Percentiles rank a stretch among this genome's conserved stretches.
Conservation (phyloP, 495 filamentous ascomycete species). For the Letharia lupina region DNA sequence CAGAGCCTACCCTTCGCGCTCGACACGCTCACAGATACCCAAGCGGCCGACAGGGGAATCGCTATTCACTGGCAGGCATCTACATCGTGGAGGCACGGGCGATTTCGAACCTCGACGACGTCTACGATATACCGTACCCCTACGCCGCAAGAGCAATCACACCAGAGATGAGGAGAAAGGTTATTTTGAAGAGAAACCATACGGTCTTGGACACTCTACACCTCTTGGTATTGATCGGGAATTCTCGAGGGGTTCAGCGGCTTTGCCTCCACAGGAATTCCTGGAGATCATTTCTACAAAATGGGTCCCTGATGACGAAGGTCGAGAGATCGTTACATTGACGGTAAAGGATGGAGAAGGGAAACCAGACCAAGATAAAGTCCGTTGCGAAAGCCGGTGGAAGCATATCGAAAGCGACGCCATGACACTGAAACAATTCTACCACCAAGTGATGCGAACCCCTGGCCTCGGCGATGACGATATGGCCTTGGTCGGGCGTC, state of each 20-base stretch:
- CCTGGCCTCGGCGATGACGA: slow-evolving; percentile 14
- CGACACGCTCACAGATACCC: neutral
- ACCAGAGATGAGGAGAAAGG: slow-evolving; percentile 5
- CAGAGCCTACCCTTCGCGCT: slow-evolving; percentile 9
- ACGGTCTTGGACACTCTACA: neutral
- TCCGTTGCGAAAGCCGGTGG: slow-evolving; percentile 11
- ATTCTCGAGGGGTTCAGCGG: slow-evolving; percentile 1
- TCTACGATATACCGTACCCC: slow-evolving; percentile 10
- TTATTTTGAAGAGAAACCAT: neutral
- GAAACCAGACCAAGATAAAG: neutral
- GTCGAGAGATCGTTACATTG: slow-evolving; percentile 12
- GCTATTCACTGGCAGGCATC: neutral
- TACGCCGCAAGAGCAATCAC: slow-evolving; percentile 6
- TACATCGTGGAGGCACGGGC: slow-evolving; percentile 3
- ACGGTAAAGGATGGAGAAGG: slow-evolving; percentile 8
- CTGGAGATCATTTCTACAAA: slow-evolving; percentile 11
- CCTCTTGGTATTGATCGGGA: slow-evolving; percentile 7
- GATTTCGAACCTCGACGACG: slow-evolving; percentile 10
- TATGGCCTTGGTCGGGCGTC: slow-evolving; percentile 10
- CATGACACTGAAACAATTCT: slow-evolving; percentile 3
- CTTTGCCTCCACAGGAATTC: slow-evolving; percentile 1
- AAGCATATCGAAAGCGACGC: slow-evolving; percentile 9
- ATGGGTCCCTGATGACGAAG: slow-evolving; percentile 15
- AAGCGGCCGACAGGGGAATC: neutral
- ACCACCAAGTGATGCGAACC: slow-evolving; percentile 4